Conservation (phyloP, 2,329 filamentous ascomycete genomes). For the Epichloe glyceriae region DNA sequence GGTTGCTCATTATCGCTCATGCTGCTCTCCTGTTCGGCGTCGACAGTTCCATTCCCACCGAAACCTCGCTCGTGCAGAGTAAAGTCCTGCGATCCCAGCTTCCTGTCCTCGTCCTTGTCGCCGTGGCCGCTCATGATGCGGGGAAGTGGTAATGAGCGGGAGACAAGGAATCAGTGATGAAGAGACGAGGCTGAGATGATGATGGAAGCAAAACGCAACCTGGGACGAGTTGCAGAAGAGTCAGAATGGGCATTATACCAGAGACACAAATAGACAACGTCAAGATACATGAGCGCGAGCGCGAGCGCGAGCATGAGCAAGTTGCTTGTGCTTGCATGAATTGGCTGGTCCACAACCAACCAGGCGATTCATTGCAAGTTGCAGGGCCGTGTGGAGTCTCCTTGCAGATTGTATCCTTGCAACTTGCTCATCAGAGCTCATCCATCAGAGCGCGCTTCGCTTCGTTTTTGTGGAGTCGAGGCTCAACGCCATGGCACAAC, state of each 20-base stretch:
- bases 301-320: no score
- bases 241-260: no score
- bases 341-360: not conserved
- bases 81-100: slow-evolving; percentile 17
- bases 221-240: no score
- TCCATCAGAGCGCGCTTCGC: not conserved
- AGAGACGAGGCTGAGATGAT: not conserved
- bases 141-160: not conserved
- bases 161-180: no score
- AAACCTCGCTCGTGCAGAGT: slow-evolving; percentile 13
- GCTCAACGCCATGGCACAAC: not conserved
- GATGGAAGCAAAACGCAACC: not conserved
- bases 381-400: not conserved
- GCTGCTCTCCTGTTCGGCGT: slow-evolving; percentile 9
- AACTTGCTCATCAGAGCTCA: no score
- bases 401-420: not conserved
- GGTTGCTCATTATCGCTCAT: slow-evolving; percentile 14
- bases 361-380: not conserved
- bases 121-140: slow-evolving; percentile 1
- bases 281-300: no score
- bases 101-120: slow-evolving; percentile 12
- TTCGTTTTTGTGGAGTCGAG: not conserved
- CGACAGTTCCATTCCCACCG: slow-evolving; percentile 9
- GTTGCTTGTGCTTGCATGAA: no score
- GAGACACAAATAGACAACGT: no score